Percentiles rank a stretch among this genome's conserved stretches.
Evolutionary conservation across 805 yeast genomes (phyloP).

Genomic region (Lipomyces anomalus): DNA sequence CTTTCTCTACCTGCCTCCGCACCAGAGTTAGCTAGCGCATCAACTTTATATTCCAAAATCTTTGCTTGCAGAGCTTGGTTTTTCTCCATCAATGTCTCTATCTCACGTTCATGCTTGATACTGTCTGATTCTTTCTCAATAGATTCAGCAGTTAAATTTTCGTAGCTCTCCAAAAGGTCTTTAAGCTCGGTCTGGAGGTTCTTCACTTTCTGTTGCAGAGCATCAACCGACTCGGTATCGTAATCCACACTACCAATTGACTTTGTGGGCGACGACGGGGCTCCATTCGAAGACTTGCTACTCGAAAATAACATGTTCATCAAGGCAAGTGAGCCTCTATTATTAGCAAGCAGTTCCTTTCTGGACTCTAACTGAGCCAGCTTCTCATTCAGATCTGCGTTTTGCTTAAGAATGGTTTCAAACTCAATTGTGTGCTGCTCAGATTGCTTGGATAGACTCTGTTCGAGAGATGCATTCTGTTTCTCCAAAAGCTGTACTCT

Average conservation of each 20-base stretch:
- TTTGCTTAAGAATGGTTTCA: constrained; percentile 15
- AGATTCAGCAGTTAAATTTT: constrained; percentile 7
- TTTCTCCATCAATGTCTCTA: constrained; percentile 10
- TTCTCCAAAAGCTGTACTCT: constrained; percentile 4
- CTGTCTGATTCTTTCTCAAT: constrained; percentile 15
- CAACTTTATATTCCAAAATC: constrained; percentile 9
- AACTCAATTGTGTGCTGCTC: constrained; percentile 18
- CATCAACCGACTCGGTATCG: not conserved
- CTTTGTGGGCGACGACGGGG: not conserved
- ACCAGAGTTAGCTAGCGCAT: constrained; percentile 5
- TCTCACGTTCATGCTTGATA: constrained; percentile 3
- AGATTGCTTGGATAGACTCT: constrained; percentile 3
- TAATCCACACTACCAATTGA: too few relatives aligned
- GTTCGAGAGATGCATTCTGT: constrained; percentile 3
- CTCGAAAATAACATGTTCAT: not conserved
- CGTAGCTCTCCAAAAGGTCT: constrained; percentile 9
- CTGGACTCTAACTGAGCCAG: constrained; percentile 4
- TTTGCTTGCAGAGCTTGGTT: constrained; percentile 13
- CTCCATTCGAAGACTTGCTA: too few relatives aligned
- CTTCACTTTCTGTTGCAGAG: not conserved
- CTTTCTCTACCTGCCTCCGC: constrained; percentile 2
- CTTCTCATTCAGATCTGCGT: constrained; percentile 15
- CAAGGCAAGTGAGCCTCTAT: not conserved
- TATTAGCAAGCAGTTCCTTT: not conserved
- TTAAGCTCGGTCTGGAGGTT: constrained; percentile 6